Base-by-base conservation (phyloP, 2,329 filamentous ascomycete species). In the Beauveria brongniartii region DNA sequence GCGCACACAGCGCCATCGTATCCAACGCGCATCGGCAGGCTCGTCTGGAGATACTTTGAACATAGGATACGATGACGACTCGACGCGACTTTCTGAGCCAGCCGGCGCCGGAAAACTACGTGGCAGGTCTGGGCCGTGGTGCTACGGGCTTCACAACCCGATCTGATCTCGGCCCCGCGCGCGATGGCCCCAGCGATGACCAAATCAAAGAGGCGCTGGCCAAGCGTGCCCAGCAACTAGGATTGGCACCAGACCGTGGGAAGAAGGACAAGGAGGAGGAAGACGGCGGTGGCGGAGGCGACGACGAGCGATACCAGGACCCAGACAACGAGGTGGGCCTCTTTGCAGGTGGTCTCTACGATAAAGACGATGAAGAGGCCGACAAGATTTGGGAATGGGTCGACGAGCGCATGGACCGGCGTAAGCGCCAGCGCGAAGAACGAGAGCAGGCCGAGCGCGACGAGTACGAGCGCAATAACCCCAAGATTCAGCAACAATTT, bases 201-300 rank as follows among this genome's bases (percentile, higher is more conserved):
- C 93, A 97, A 77, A 97, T 99, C 77, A 97, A 97, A 74, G 94
- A 96, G 74, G 92, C 91, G 64, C 88, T 99, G 67, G 92, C 92
- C 54, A 97, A 97, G 76, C 88, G 95, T 68, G 93, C 94, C 8
- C 90, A 91, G 61, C 86, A 90, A 70, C 83, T 97, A 63, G 93
- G 92, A 6, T 73, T 84, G n/a, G 73, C 73, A 51, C 85, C 84
- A 8, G 85, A 83, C 57, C 83, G 86, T 61, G 89, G 90, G 69
- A 88, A 89, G 64, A 84, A 83, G 64, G 86, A 81, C 54, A 34
- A 51, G 9, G 87, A 89, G 60, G 87, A 89, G 55, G 85, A 89
- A 20, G 86, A 88, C 41, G 87, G 89, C 40, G 87, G 89, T 57
- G 87, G 89, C 61, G 88, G 89, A 58, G 87, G 89, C 61, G 87